phyloP scores from a whole-genome alignment of 2,329 filamentous ascomycete species.

The Emericellopsis cladophorae region DNA sequence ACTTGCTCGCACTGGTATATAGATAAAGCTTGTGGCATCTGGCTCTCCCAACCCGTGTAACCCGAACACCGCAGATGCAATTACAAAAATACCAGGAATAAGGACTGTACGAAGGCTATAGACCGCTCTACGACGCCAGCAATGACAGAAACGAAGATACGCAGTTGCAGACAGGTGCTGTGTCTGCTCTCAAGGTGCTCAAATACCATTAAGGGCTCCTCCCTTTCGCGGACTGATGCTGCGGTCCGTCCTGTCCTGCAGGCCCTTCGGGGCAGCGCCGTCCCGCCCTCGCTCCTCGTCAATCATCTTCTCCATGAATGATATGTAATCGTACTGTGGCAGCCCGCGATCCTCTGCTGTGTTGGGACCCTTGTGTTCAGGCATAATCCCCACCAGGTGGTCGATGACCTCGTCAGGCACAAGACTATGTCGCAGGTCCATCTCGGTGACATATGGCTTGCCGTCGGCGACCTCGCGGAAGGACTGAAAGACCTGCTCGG shows the following conservation, averaged over 20 bases:
- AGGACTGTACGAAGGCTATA: neutral
- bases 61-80: constrained; percentile 10
- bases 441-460: constrained; percentile 96
- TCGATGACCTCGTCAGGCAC: constrained; percentile 97
- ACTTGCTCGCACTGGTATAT: too few relatives aligned
- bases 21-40: neutral
- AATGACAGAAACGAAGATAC: neutral
- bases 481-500: constrained; percentile 95
- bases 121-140: neutral
- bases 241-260: constrained; percentile 21
- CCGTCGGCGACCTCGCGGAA: constrained; percentile 97
- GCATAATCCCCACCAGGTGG: constrained; percentile 79
- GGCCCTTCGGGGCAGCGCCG: constrained; percentile 14
- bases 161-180: too few relatives aligned
- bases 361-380: constrained; percentile 71
- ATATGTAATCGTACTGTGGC: constrained; percentile 90
- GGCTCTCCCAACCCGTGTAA: constrained; percentile 1
- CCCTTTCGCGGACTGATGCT: constrained; percentile 18
- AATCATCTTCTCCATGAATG: constrained; percentile 88
- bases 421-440: constrained; percentile 87
- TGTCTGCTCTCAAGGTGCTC: neutral
- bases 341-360: constrained; percentile 72
- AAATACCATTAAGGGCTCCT: constrained; percentile 19
- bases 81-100: constrained; percentile 3
- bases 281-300: constrained; percentile 19